Evolutionary conservation across 805 yeast species (phyloP).

Genomic region (Barnettozyma vustinii): DNA sequence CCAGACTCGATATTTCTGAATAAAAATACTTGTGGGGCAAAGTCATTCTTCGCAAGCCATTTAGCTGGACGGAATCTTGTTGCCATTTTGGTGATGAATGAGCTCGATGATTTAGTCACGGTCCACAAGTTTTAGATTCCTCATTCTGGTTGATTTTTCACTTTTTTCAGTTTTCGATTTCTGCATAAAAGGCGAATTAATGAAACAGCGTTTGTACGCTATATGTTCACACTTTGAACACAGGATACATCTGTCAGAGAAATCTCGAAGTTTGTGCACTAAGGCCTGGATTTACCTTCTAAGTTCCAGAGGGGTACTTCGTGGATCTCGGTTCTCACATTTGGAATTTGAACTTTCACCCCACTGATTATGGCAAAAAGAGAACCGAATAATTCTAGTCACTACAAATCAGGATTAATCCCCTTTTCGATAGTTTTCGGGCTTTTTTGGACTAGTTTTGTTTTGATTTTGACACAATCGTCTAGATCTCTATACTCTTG

Average conservation of each 20-base stretch:
- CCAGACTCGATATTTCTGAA: slow-evolving; percentile 86
- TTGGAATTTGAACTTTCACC: neutral
- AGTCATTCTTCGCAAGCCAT: slow-evolving; percentile 54
- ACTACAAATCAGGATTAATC: neutral
- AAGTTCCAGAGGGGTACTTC: no score
- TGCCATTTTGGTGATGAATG: slow-evolving; percentile 8
- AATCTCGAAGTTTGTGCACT: no score
- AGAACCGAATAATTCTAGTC: neutral
- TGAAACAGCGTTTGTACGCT: neutral
- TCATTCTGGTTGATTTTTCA: neutral
- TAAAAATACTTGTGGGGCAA: slow-evolving; percentile 78
- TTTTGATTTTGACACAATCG: neutral
- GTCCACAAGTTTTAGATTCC: neutral
- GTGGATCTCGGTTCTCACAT: no score
- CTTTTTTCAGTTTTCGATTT: neutral
- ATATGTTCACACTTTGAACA: neutral
- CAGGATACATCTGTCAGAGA: no score
- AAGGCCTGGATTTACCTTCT: no score
- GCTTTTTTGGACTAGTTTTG: neutral
- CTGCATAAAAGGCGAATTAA: neutral
- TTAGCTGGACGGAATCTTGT: slow-evolving; percentile 46
- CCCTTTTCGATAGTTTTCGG: neutral
- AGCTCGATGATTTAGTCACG: neutral
- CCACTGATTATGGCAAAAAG: no score
- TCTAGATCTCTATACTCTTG: no score